phyloP scores from a whole-genome alignment of 768 basidiomycete genomes.

The Chlorophyllum brunneum region DNA sequence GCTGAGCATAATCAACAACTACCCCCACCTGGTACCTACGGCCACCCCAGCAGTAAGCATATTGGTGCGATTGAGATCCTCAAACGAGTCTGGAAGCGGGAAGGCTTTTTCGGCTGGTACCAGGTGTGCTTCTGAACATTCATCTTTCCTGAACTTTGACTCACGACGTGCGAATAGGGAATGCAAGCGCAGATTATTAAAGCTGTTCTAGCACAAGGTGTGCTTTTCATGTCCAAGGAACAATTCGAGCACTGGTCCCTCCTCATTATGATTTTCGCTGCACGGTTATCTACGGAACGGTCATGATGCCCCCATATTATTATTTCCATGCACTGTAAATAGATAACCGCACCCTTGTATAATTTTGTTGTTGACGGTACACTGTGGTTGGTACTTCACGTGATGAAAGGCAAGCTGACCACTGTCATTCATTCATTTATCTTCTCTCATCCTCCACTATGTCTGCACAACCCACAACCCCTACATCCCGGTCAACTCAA shows the following conservation, averaged over 20 bases:
- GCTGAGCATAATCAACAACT: constrained; percentile 34
- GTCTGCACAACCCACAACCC: constrained; percentile 37
- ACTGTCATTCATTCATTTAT: neutral
- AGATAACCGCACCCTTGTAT: neutral
- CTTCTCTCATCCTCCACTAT: constrained; percentile 16
- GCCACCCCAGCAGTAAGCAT: constrained; percentile 46
- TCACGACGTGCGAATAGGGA: constrained; percentile 48
- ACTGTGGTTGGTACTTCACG: neutral
- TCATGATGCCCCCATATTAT: constrained; percentile 6
- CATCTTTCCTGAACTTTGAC: neutral
- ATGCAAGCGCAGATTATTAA: constrained; percentile 97
- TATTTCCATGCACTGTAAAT: constrained; percentile 4
- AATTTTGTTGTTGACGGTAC: neutral
- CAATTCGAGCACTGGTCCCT: constrained; percentile 91
- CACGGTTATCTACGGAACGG: constrained; percentile 30
- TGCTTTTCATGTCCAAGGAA: constrained; percentile 96
- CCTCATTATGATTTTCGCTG: constrained; percentile 55
- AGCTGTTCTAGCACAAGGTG: constrained; percentile 91
- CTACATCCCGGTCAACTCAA: constrained; percentile 30
- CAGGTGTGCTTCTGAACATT: constrained; percentile 52
- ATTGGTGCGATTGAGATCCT: constrained; percentile 79
- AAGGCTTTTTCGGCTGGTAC: constrained; percentile 94
- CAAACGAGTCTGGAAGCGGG: constrained; percentile 59
- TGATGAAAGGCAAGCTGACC: neutral
- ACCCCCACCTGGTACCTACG: constrained; percentile 34